Percentiles rank a stretch among this genome's conserved stretches.
These are phyloP conservation scores for Malassezia psittaci DNA, from an alignment of 1,284 basidiomycete genomes.

Conservation along the genomic window DNA sequence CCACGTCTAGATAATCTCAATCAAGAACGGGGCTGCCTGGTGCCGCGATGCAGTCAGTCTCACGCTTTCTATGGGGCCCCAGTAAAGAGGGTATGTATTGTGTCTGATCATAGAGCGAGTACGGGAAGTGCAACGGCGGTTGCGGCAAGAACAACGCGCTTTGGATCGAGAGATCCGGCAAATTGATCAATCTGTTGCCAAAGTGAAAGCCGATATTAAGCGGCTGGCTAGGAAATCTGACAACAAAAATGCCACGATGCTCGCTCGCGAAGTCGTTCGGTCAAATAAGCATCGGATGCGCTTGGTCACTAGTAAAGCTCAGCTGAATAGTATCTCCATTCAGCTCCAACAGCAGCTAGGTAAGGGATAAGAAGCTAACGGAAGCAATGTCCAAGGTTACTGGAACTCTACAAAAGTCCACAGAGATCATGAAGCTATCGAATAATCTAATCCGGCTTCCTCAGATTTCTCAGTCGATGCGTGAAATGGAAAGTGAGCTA, in stretches of 20 bases:
- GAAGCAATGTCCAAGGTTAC: slow-evolving; percentile 94
- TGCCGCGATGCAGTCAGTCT: slow-evolving; percentile 66
- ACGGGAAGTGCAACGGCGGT: slow-evolving; percentile 34
- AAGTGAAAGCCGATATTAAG: slow-evolving; percentile 74
- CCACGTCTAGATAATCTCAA: too few species aligned
- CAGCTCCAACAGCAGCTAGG: slow-evolving; percentile 88
- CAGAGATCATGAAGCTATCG: slow-evolving; percentile 97
- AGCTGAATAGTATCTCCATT: slow-evolving; percentile 77
- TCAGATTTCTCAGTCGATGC: slow-evolving; percentile 82
- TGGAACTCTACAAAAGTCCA: slow-evolving; percentile 88
- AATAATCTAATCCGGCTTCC: slow-evolving; percentile 84
- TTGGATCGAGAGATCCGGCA: slow-evolving; percentile 49
- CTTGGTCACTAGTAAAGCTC: slow-evolving; percentile 80
- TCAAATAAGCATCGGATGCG: slow-evolving; percentile 89
- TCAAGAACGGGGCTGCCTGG: too few species aligned
- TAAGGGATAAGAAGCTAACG: slow-evolving; percentile 50
- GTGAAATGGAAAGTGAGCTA: slow-evolving; percentile 98
- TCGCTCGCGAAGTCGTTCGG: slow-evolving; percentile 87
- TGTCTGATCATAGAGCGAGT: slow-evolving; percentile 21
- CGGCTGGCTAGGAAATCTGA: slow-evolving; percentile 84
- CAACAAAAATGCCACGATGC: slow-evolving; percentile 76
- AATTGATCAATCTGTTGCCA: slow-evolving; percentile 72
- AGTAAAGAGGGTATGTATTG: slow-evolving; percentile 65
- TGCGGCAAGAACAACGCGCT: slow-evolving; percentile 38
- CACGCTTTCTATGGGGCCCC: slow-evolving; percentile 83